Conservation (phyloP, 306 rosid species). For the Citrullus mucosospermus region DNA sequence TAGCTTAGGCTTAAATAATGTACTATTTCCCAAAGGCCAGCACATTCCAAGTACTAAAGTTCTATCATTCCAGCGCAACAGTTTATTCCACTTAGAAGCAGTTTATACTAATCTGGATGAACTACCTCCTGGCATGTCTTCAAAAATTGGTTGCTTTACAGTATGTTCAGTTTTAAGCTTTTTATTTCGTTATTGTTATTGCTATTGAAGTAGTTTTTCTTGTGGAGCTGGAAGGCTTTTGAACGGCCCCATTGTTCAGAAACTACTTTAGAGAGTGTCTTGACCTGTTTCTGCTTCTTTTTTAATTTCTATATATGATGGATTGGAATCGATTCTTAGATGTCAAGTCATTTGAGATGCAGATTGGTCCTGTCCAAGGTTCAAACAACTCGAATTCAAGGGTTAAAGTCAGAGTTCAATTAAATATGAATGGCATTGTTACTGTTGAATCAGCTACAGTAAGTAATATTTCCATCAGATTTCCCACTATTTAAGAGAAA, state of each 20-base stretch:
- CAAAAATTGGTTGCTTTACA: constrained; percentile 51
- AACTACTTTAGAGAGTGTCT: background rate
- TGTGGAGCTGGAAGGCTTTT: background rate
- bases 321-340: background rate
- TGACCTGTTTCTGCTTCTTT: background rate
- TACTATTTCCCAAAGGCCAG: constrained; percentile 65
- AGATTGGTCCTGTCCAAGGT: constrained; percentile 83
- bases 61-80: constrained; percentile 37
- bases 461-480: constrained; percentile 22
- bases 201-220: background rate
- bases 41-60: constrained; percentile 51
- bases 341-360: constrained; percentile 8
- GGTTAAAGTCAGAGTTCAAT: constrained; percentile 62
- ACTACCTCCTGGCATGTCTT: constrained; percentile 42
- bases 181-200: background rate
- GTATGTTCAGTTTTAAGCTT: constrained; percentile 29
- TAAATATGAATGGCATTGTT: constrained; percentile 80
- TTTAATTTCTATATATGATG: background rate
- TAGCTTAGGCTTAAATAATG: constrained; percentile 29
- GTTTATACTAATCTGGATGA: constrained; percentile 50
- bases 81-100: constrained; percentile 60
- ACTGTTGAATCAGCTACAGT: constrained; percentile 67
- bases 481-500: constrained; percentile 11
- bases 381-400: constrained; percentile 39
- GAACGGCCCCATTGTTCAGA: background rate